Evolutionary conservation across 1,284 basidiomycete species (phyloP).

Genomic region (Melampsora americana): DNA sequence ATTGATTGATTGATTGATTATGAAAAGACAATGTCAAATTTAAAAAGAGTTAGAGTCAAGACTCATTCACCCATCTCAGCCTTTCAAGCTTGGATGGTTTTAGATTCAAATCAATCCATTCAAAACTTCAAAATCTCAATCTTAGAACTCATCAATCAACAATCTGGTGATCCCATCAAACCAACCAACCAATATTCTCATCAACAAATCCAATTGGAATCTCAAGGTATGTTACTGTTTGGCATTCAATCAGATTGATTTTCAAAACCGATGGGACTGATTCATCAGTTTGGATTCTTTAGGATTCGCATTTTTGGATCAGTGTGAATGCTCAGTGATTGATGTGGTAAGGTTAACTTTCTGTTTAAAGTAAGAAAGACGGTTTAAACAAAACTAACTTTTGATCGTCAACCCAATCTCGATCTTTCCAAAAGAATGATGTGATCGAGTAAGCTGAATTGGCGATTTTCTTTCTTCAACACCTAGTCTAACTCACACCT

Average conservation of each 20-base stretch:
- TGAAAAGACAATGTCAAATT: neutral
- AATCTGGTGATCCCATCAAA: no score
- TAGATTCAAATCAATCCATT: slow-evolving; percentile 17
- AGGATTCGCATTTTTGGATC: slow-evolving; percentile 38
- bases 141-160: neutral
- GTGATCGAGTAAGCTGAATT: slow-evolving; percentile 39
- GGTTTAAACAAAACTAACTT: neutral
- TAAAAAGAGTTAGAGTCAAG: slow-evolving; percentile 21
- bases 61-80: slow-evolving; percentile 32
- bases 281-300: neutral
- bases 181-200: no score
- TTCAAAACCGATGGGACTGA: neutral
- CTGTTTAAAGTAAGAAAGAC: neutral
- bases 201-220: slow-evolving; percentile 5
- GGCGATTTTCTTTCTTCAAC: neutral
- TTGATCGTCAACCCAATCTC: no score
- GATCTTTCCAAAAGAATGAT: slow-evolving; percentile 6
- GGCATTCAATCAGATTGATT: neutral
- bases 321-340: slow-evolving; percentile 25
- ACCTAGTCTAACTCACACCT: neutral
- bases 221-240: slow-evolving; percentile 11
- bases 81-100: slow-evolving; percentile 26
- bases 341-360: slow-evolving; percentile 10
- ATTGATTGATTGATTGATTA: neutral
- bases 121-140: neutral